Evolutionary conservation across 352 stramenopile species (phyloP), one percentile per base, ranked within the genome.

Genomic region (Phytophthora kernoviae): DNA sequence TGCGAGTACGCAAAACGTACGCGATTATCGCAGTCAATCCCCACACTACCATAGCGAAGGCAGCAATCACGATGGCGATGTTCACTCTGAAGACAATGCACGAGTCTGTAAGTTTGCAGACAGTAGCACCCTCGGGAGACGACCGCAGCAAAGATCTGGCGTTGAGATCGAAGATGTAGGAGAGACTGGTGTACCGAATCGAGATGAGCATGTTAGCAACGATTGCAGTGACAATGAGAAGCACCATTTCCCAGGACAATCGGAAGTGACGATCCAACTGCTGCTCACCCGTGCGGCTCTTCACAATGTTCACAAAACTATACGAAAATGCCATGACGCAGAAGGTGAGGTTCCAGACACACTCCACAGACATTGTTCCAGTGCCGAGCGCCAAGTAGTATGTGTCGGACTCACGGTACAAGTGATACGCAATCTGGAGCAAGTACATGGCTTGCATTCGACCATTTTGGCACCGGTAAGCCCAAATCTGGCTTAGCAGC

Each of bases 341-440:
- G 54, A 73, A 76, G 0, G 67, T 76, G 26, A 76, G 63, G 54
- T 76, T 76, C 65, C 62, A 71, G n/a, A 67, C 55, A 22, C 65
- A 62, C 18, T 72, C 69, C 9, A 77, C 50, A 0, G 69, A 77
- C 65, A 74, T 68, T 17, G 65, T 77, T 18, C 69, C 69, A 11
- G 69, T 77, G 12, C 56, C 65, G 5, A 77, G 69, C 2, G 60
- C 63, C 18, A 73, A 36, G 17, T 70, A 70, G 42, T 76, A 76
- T 11, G 61, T 59, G 36, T 73, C 63, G 4, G 68, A 76, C 18
- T 70, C 57, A 14, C 53, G 51, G 32, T 70, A 70, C 48, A 76
- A 50, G 54, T 76, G 68, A 20, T 76, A 76, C 5, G 63, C 61
- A 34, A 76, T 68, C 45, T 76, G 68, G 7, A 62, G 47, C 44